Evolutionary conservation across 768 basidiomycete genomes (phyloP), one percentile per base, ranked within the genome.

Genomic region (Lentinus brumalis): DNA sequence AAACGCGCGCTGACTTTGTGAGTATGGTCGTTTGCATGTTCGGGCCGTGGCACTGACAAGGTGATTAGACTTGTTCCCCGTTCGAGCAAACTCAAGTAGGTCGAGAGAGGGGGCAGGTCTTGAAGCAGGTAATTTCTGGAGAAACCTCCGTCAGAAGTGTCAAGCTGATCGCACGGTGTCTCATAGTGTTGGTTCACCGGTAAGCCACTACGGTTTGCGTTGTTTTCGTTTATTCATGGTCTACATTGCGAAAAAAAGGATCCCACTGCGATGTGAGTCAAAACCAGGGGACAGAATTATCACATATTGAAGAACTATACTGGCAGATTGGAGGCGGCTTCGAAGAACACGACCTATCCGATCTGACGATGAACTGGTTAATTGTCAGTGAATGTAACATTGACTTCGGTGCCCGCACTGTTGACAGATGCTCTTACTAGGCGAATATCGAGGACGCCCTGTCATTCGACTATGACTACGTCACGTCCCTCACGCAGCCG

Each of bases 171-270:
- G 18, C 31, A 2, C 35, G 44, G 9, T 46, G 42, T n/a, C 61
- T 40, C 49, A 26, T 39, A 88, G 86, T 87, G 85, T 64, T 91
- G 89, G 89, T 91, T 91, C 68, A 73, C 81, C 55, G 89, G 88
- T 83, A 67, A 67, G 78, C 63, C 53, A 47, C 26, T 49, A 26
- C 11, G n/a, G 26, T 14, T 12, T 38, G 16, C 21, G 29, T 21
- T 50, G 31, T n/a, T n/a, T 40, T 8, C 2, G 18, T 31, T 16
- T 0, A 21, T 7, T 6, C 8, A 5, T 12, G 29, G 11, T 50
- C 11, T 11, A 11, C 1, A 29, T 32, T 11, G 7, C 16, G 3
- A 31, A 4, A 18, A 18, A 32, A 50, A 66, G 66, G 63, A n/a
- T 70, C 56, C 65, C 77, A 76, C 53, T 67, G 70, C 14, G 75